Evolutionary conservation across 2,329 filamentous ascomycete species (phyloP).

Genomic region (Harringtonia lauricola): DNA sequence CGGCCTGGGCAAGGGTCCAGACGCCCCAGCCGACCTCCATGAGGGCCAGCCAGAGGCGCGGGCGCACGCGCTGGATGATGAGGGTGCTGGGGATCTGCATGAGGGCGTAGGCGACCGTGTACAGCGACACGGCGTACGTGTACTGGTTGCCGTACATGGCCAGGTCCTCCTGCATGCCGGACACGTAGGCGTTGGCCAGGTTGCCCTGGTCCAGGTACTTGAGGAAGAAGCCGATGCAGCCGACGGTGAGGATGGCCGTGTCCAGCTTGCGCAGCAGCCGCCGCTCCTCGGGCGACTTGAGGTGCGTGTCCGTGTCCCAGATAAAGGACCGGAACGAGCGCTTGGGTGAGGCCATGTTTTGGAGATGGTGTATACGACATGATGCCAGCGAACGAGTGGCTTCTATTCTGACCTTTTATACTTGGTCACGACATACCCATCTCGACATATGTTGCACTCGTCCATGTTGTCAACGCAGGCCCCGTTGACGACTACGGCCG

Average conservation of each 20-base stretch:
- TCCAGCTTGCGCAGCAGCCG: conserved; percentile 17
- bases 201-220: conserved; percentile 19
- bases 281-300: conserved; percentile 16
- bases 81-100: conserved; percentile 47
- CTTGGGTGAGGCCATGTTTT: no score
- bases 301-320: conserved; percentile 18
- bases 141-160: conserved; percentile 15
- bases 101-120: conserved; percentile 16
- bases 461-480: no score
- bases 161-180: conserved; percentile 18
- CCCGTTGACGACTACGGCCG: no score
- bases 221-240: conserved; percentile 14
- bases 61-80: conserved; percentile 48
- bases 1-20: conserved; percentile 19
- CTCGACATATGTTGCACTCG: no score
- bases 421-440: no score
- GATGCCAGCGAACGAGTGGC: no score
- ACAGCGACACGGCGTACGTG: conserved; percentile 14
- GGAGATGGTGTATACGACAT: no score
- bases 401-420: no score
- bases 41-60: conserved; percentile 46
- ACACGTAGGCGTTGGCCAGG: conserved; percentile 15
- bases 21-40: conserved; percentile 19
- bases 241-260: conserved; percentile 12
- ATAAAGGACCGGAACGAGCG: no score